A percentile compares a stretch with the other conserved stretches of the same genome.
Evolutionary conservation across 2,329 filamentous ascomycete species (phyloP).

Genomic region (Colletotrichum sp.): DNA sequence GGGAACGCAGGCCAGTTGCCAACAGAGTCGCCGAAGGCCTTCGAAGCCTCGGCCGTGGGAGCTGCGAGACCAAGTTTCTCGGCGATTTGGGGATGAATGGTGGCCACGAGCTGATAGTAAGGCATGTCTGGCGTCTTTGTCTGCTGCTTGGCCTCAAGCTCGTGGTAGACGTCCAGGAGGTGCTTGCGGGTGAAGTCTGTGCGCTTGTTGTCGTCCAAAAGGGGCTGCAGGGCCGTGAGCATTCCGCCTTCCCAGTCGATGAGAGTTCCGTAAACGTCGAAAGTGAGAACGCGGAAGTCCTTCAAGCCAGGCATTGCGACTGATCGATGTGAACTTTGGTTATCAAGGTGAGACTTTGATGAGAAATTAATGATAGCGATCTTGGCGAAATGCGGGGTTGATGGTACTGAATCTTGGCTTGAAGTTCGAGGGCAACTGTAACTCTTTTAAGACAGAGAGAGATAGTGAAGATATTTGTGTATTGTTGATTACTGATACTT

Average conservation of each 20-base stretch:
- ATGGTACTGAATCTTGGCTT: background rate
- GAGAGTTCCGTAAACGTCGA: constrained; percentile 83
- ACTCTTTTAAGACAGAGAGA: background rate
- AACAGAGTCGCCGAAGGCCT: constrained; percentile 56
- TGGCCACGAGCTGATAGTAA: constrained; percentile 65
- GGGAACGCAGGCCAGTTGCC: constrained; percentile 63
- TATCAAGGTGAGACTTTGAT: background rate
- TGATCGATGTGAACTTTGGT: background rate
- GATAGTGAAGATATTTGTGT: fast-evolving
- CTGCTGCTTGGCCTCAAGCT: constrained; percentile 57
- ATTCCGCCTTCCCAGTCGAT: constrained; percentile 80
- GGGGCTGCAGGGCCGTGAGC: constrained; percentile 54
- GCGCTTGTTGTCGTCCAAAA: constrained; percentile 40
- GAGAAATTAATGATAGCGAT: background rate
- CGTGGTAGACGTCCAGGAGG: constrained; percentile 47
- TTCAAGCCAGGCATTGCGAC: constrained; percentile 19
- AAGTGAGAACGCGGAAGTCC: constrained; percentile 58
- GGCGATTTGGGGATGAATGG: constrained; percentile 52
- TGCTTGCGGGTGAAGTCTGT: constrained; percentile 37
- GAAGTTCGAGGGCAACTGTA: background rate
- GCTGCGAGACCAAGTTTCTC: constrained; percentile 41
- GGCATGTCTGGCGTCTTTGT: constrained; percentile 56
- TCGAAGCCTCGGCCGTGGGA: constrained; percentile 42
- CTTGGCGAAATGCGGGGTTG: background rate
- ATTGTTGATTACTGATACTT: background rate